Conservation (phyloP, 2,329 filamentous ascomycete genomes). For the Epichloe festucae region DNA sequence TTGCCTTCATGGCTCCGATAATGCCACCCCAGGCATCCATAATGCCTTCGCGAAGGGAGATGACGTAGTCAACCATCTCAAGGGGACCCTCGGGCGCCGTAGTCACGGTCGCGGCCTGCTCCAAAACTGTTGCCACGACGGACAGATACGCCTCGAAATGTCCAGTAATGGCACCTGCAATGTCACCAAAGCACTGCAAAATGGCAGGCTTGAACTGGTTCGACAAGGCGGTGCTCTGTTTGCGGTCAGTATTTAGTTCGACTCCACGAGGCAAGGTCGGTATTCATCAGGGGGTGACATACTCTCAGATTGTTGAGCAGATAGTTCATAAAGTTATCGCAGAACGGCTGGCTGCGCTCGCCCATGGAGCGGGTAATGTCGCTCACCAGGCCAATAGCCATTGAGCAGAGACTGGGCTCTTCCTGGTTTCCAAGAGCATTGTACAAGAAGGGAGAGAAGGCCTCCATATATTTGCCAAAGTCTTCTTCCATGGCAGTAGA, state of each 20-base stretch:
- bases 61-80: slow-evolving; percentile 94
- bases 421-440: slow-evolving; percentile 92
- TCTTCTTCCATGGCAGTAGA: slow-evolving; percentile 84
- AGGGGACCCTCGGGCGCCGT: slow-evolving; percentile 69
- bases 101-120: slow-evolving; percentile 79
- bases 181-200: slow-evolving; percentile 94
- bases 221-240: slow-evolving; percentile 65
- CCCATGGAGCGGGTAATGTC: slow-evolving; percentile 89
- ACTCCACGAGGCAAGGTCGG: not conserved
- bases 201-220: slow-evolving; percentile 99
- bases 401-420: slow-evolving; percentile 83
- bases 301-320: slow-evolving; percentile 82
- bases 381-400: slow-evolving; percentile 94
- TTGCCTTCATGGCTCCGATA: slow-evolving; percentile 82
- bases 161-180: slow-evolving; percentile 83
- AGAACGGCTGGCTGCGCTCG: slow-evolving; percentile 84
- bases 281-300: slow-evolving; percentile 19
- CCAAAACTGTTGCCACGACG: slow-evolving; percentile 84
- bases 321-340: slow-evolving; percentile 97
- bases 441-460: slow-evolving; percentile 84
- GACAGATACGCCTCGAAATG: slow-evolving; percentile 88
- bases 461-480: slow-evolving; percentile 95
- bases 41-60: slow-evolving; percentile 89
- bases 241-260: not conserved
- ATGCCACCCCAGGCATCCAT: slow-evolving; percentile 99